Percentiles rank a stretch among this genome's conserved stretches.
phyloP scores from a whole-genome alignment of 164 flowering plant genomes.

The Liquidambar formosana region DNA sequence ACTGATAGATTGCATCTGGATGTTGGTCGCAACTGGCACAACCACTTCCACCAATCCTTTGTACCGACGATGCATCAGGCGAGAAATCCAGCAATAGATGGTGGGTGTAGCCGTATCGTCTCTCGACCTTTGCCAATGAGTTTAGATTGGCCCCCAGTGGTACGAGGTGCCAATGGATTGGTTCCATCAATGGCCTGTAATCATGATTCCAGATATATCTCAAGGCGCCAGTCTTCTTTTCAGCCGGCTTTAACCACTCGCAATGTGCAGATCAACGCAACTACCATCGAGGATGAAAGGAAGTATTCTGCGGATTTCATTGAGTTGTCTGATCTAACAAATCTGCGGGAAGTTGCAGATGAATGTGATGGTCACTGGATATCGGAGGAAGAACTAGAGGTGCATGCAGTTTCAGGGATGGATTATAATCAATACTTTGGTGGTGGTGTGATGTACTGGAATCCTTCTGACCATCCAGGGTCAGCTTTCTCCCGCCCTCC shows the following conservation, averaged over 20 bases:
- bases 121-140: conserved; percentile 65
- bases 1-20: conserved; percentile 95
- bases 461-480: conserved; percentile 76
- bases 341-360: conserved; percentile 50
- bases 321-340: conserved; percentile 50
- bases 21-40: conserved; percentile 77
- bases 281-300: conserved; percentile 52
- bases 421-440: conserved; percentile 95
- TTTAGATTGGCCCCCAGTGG: conserved; percentile 92
- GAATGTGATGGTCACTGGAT: conserved; percentile 77
- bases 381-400: conserved; percentile 84
- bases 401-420: conserved; percentile 71
- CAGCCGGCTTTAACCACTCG: conserved; percentile 48
- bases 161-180: conserved; percentile 52
- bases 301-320: conserved; percentile 48
- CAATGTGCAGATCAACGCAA: conserved; percentile 41
- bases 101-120: conserved; percentile 43
- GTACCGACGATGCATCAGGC: conserved; percentile 56
- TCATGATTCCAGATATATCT: conserved; percentile 69
- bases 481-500: conserved; percentile 89
- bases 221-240: conserved; percentile 55
- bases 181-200: conserved; percentile 57
- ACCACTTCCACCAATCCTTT: conserved; percentile 63
- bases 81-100: conserved; percentile 57
- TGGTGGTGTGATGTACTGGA: conserved; percentile 98